Conservation (phyloP, 192 early-diverging fungal genomes). For the Neocallimastix lanati region DNA sequence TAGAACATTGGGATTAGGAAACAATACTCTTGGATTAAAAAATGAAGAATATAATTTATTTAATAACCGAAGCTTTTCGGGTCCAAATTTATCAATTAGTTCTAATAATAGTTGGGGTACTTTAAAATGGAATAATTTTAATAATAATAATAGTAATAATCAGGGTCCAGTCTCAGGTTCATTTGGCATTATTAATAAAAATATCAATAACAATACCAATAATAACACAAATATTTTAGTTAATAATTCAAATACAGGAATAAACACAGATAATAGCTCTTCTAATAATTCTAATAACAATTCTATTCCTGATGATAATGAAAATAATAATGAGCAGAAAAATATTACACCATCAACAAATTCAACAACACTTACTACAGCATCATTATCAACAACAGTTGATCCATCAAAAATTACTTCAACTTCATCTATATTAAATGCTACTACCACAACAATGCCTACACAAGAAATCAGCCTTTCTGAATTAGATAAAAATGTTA, state of each 20-base stretch:
- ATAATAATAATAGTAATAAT: background rate
- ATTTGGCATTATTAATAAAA: background rate
- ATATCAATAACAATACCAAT: background rate
- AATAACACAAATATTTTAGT: background rate
- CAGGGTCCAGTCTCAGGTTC: background rate
- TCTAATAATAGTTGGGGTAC: background rate
- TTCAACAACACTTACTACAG: background rate
- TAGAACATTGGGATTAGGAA: background rate
- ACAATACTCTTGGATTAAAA: background rate
- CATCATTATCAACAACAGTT: background rate
- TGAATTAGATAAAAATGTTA: background rate
- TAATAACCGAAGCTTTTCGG: background rate
- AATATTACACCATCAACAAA: background rate
- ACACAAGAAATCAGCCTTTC: background rate
- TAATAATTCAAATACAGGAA: background rate
- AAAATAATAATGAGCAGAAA: background rate
- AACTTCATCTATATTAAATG: background rate
- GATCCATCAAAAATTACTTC: background rate
- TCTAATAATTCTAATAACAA: background rate
- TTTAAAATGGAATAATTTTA: background rate
- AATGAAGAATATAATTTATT: background rate
- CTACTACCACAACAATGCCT: background rate
- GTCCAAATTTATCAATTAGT: background rate
- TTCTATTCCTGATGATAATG: background rate
- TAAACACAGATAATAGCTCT: background rate